Conservation (phyloP, 2,329 filamentous ascomycete genomes). For the Colletotrichum abscissum region DNA sequence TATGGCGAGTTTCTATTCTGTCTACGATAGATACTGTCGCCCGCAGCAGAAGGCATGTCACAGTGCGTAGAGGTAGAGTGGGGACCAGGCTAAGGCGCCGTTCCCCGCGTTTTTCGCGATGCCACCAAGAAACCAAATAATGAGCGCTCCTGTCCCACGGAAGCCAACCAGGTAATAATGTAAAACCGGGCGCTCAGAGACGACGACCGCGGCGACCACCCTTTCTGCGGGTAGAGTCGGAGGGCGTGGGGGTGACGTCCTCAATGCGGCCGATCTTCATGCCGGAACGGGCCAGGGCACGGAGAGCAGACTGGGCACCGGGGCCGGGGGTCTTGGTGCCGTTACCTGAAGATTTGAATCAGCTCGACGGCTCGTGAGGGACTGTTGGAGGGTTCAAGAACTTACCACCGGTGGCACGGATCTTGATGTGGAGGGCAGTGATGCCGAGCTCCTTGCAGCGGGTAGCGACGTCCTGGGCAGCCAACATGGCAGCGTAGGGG, state of each 20-base stretch:
- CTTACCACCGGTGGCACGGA: slow-evolving; percentile 97
- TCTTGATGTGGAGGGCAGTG: slow-evolving; percentile 99
- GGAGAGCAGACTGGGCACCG: slow-evolving; percentile 98
- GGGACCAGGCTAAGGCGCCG: slow-evolving; percentile 74
- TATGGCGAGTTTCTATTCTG: slow-evolving; percentile 38
- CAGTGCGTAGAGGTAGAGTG: slow-evolving; percentile 61
- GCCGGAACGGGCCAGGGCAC: slow-evolving; percentile 96
- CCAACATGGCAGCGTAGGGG: slow-evolving; percentile 99
- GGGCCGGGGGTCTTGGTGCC: slow-evolving; percentile 99
- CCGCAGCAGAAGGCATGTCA: slow-evolving; percentile 36
- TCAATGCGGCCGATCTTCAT: slow-evolving; percentile 99
- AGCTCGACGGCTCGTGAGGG: neutral
- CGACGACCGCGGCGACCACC: slow-evolving; percentile 99
- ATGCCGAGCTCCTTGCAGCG: slow-evolving; percentile 80
- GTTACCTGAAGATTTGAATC: slow-evolving; percentile 72
- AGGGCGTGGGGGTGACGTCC: slow-evolving; percentile 99
- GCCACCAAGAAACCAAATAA: slow-evolving; percentile 68
- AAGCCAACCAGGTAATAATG: slow-evolving; percentile 29
- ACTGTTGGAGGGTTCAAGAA: slow-evolving; percentile 34
- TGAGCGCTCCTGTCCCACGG: slow-evolving; percentile 48
- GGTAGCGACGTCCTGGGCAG: slow-evolving; percentile 95
- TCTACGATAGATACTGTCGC: slow-evolving; percentile 38
- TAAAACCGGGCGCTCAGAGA: slow-evolving; percentile 76
- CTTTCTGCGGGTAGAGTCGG: slow-evolving; percentile 99
- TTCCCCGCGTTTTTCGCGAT: slow-evolving; percentile 80